These are phyloP conservation scores for Aurantiochytrium sp. DNA, from an alignment of 108 stramenopile genomes.

Conservation along the genomic window DNA sequence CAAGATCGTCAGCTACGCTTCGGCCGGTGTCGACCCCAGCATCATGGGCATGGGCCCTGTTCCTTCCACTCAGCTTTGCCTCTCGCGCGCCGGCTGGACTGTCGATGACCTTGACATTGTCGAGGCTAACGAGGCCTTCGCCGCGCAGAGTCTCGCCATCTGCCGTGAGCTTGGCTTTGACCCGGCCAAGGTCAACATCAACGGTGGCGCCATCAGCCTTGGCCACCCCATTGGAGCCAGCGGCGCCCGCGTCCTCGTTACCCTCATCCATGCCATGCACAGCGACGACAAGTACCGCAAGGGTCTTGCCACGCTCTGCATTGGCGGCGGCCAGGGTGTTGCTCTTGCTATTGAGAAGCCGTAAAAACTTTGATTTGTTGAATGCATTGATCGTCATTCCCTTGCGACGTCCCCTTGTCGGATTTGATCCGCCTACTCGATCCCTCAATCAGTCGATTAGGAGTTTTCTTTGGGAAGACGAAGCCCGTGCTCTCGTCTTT, in stretches of 20 bases:
- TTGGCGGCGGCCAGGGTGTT: conserved; percentile 98
- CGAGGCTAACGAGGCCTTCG: conserved; percentile 96
- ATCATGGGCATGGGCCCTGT: conserved; percentile 58
- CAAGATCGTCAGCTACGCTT: conserved; percentile 26
- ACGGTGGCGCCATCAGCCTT: conserved; percentile 68
- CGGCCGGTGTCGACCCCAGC: conserved; percentile 46
- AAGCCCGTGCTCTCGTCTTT: no score
- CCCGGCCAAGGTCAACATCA: conserved; percentile 71
- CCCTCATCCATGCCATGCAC: conserved; percentile 81
- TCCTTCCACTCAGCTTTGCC: background rate
- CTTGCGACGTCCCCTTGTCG: no score
- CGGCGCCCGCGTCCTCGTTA: conserved; percentile 70
- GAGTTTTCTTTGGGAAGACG: no score
- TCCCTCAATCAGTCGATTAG: no score
- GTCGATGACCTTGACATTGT: conserved; percentile 72
- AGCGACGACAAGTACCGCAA: conserved; percentile 45
- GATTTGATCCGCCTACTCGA: no score
- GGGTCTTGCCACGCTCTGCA: conserved; percentile 88
- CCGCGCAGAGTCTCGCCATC: conserved; percentile 68
- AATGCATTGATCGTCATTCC: no score
- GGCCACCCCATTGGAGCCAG: conserved; percentile 55
- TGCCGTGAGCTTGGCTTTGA: conserved; percentile 55
- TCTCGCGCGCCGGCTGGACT: background rate
- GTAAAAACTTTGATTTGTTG: background rate
- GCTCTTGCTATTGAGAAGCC: conserved; percentile 71